Evolutionary conservation across 495 filamentous ascomycete genomes (phyloP), one percentile per base, ranked within the genome.

Genomic region (Xylaria grammica): DNA sequence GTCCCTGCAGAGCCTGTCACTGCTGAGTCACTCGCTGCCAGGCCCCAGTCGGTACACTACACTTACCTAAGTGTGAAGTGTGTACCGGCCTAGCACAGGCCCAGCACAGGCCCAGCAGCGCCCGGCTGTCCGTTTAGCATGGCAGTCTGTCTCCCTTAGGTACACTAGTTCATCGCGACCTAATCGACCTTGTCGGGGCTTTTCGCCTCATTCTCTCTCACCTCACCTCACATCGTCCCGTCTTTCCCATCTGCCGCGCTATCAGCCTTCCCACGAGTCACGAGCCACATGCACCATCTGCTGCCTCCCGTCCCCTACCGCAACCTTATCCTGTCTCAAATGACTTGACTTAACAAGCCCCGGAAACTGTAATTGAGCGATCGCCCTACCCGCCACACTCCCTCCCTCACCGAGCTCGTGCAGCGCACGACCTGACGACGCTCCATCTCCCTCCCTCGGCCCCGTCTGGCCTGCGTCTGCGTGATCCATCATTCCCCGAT

Each of bases 211-310:
- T 32, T 61, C 36, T 55, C 51, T 36, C 50, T 63, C 60, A 63
- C 36, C 26, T 30, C 49, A 46, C 22, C 34, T n/a, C n/a, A n/a
- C n/a, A n/a, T n/a, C n/a, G n/a, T n/a, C n/a, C n/a, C 40, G 32
- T 49, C 46, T 54, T 50, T 36, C 20, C 60, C 60, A 63, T 63
- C 51, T 48, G 60, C 42, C 60, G 60, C 60, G 60, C 60, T 52
- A 63, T 22, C 60, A 36, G 50, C 50, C 60, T 22, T 52, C 52
- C 40, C 50, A n/a, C 60, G 50, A 63, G 48, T 22, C 60, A 53
- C 60, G 58, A 61, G 60, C 60, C 60, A 62, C 60, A 62, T 30
- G 27, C 50, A n/a, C 60, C 50, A 38, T 62, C 50, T 40, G 60
- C 30, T 55, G 29, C 20, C 40, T 55, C 50, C 27, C 42, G 52